A percentile compares a stretch with the other conserved stretches of the same genome.
Evolutionary conservation across 169 alveolate species (phyloP).

Genomic region (Cryptosporidium parvum): DNA sequence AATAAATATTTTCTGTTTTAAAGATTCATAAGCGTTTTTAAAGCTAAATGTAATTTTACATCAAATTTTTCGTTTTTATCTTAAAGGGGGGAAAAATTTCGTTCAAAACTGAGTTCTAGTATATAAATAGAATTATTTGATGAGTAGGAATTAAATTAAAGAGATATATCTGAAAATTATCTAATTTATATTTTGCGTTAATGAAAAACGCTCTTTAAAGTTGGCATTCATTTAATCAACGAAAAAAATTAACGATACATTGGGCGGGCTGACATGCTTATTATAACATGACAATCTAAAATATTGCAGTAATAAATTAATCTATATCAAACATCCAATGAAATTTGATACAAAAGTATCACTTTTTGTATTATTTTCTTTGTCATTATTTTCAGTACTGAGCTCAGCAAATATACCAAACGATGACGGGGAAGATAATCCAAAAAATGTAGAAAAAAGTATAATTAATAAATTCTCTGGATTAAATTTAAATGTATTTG

Average conservation of each 20-base stretch:
- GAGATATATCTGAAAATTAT: not conserved
- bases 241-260: not conserved
- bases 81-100: too few species aligned
- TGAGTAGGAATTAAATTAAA: too few species aligned
- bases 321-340: not conserved
- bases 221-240: too few species aligned
- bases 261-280: not conserved
- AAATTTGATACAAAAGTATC: not conserved
- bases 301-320: too few species aligned
- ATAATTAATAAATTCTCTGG: not conserved
- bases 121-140: too few species aligned
- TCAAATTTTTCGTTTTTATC: too few species aligned
- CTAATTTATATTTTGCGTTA: too few species aligned
- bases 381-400: not conserved
- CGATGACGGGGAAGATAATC: too few species aligned
- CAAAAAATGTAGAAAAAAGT: not conserved
- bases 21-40: too few species aligned
- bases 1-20: too few species aligned
- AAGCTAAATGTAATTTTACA: too few species aligned
- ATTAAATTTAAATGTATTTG: not conserved
- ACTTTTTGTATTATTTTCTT: too few species aligned
- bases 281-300: not conserved
- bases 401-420: not conserved
- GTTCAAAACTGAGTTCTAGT: not conserved
- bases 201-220: not conserved